A percentile compares a stretch with the other conserved stretches of the same genome.
Conservation (phyloP, 177 flowering plant species). For the Vitis hybrid region DNA sequence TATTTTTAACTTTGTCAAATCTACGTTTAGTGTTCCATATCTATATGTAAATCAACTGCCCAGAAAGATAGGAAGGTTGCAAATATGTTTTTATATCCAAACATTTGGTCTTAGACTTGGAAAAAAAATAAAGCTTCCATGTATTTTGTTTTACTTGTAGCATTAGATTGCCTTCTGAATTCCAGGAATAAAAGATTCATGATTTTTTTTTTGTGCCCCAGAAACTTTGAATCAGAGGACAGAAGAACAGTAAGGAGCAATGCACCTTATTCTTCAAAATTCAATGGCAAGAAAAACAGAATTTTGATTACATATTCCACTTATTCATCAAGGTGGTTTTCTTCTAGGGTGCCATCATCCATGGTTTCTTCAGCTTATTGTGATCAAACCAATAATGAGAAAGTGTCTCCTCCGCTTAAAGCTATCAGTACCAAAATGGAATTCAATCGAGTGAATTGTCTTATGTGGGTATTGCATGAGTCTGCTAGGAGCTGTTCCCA, state of each 20-base stretch:
- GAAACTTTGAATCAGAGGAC: conserved; percentile 16
- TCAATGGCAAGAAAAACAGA: background rate
- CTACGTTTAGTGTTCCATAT: no score
- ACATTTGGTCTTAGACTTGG: no score
- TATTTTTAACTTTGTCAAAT: no score
- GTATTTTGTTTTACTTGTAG: no score
- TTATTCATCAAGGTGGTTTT: conserved; percentile 12
- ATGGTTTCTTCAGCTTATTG: conserved; percentile 16
- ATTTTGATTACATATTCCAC: conserved; percentile 3
- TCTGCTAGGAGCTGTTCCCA: conserved; percentile 55
- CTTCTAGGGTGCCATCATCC: conserved; percentile 20
- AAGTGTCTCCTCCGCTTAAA: conserved; percentile 9
- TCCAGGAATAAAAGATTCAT: background rate
- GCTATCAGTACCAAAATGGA: conserved; percentile 16
- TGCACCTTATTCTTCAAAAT: background rate
- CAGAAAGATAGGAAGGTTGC: no score
- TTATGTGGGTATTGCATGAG: conserved; percentile 55
- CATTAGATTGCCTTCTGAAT: background rate
- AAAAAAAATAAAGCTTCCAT: no score
- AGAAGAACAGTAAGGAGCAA: conserved; percentile 17
- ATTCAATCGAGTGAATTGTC: conserved; percentile 39
- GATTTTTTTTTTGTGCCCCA: conserved; percentile 14
- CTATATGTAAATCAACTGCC: no score
- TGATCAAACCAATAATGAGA: conserved; percentile 17
- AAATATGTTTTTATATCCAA: no score